Conservation (phyloP, 805 yeast genomes). For the Saccharomycopsis sp. region DNA sequence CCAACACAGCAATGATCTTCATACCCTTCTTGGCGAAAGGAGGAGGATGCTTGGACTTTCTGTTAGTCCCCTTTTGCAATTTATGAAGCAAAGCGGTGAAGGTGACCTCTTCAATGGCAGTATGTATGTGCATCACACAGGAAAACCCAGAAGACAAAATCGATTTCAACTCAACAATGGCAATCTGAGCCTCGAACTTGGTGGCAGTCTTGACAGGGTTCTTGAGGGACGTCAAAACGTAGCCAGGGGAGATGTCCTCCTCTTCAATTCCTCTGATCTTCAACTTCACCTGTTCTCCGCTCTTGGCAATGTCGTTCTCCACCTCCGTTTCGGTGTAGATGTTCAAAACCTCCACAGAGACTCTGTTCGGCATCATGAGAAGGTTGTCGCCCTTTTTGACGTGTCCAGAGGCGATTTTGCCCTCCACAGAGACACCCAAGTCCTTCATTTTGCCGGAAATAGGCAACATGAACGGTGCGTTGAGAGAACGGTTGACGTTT, state of each 20-base stretch:
- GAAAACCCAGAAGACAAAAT: slow-evolving; percentile 93
- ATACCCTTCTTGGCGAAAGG: slow-evolving; percentile 98
- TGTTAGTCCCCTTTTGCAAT: slow-evolving; percentile 93
- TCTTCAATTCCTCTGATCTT: slow-evolving; percentile 94
- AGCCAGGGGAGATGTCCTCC: slow-evolving; percentile 90
- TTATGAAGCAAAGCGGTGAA: slow-evolving; percentile 81
- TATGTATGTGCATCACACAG: slow-evolving; percentile 98
- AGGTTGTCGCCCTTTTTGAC: slow-evolving; percentile 71
- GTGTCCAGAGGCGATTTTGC: slow-evolving; percentile 95
- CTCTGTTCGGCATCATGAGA: slow-evolving; percentile 88
- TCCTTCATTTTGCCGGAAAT: slow-evolving; percentile 92
- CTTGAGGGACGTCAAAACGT: slow-evolving; percentile 77
- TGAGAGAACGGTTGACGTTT: slow-evolving; percentile 75
- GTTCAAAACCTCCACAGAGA: slow-evolving; percentile 73
- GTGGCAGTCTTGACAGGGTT: slow-evolving; percentile 90
- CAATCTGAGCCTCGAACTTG: slow-evolving; percentile 90
- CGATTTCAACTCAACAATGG: slow-evolving; percentile 92
- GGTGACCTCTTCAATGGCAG: slow-evolving; percentile 93
- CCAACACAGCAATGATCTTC: slow-evolving; percentile 92
- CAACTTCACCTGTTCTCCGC: slow-evolving; percentile 96
- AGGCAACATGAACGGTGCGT: slow-evolving; percentile 97
- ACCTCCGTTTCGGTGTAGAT: slow-evolving; percentile 93
- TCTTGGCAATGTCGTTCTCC: slow-evolving; percentile 81
- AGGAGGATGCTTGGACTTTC: slow-evolving; percentile 94
- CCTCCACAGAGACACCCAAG: slow-evolving; percentile 95